Percentiles rank a stretch among this genome's conserved stretches.
Conservation (phyloP, 495 filamentous ascomycete genomes). For the Schizothecium vesticola region DNA sequence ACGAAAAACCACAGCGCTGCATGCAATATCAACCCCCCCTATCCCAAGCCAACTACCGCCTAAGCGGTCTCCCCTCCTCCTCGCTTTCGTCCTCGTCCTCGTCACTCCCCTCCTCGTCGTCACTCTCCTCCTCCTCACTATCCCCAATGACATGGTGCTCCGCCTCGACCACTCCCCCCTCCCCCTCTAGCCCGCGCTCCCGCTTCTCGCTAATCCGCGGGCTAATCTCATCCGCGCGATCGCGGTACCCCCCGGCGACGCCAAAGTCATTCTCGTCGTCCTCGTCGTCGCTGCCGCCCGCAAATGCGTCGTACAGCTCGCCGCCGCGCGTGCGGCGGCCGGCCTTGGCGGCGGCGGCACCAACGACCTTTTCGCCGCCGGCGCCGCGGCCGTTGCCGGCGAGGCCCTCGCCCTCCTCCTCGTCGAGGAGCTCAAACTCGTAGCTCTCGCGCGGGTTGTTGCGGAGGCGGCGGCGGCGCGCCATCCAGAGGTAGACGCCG, state of each 20-base stretch:
- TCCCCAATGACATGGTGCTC: constrained; percentile 32
- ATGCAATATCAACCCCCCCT: not conserved
- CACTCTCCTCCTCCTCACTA: constrained; percentile 23
- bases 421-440: constrained; percentile 87
- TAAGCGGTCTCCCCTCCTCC: constrained; percentile 2
- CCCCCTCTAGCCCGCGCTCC: not conserved
- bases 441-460: constrained; percentile 79
- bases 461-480: constrained; percentile 67
- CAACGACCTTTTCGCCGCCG: constrained; percentile 19
- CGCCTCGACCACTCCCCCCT: constrained; percentile 47
- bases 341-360: constrained; percentile 25
- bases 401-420: constrained; percentile 65
- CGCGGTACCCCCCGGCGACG: not conserved
- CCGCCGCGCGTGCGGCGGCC: constrained; percentile 57
- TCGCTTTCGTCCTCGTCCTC: not conserved
- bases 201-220: constrained; percentile 19
- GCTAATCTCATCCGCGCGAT: constrained; percentile 17
- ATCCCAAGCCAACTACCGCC: not conserved
- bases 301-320: constrained; percentile 92
- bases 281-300: constrained; percentile 65
- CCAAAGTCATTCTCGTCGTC: constrained; percentile 46
- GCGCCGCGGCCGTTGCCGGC: not conserved
- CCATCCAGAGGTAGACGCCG: constrained; percentile 71
- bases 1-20: not conserved
- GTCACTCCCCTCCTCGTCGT: constrained; percentile 3